Conservation (phyloP, 2,329 filamentous ascomycete species). For the Diaporthe citriasiana region DNA sequence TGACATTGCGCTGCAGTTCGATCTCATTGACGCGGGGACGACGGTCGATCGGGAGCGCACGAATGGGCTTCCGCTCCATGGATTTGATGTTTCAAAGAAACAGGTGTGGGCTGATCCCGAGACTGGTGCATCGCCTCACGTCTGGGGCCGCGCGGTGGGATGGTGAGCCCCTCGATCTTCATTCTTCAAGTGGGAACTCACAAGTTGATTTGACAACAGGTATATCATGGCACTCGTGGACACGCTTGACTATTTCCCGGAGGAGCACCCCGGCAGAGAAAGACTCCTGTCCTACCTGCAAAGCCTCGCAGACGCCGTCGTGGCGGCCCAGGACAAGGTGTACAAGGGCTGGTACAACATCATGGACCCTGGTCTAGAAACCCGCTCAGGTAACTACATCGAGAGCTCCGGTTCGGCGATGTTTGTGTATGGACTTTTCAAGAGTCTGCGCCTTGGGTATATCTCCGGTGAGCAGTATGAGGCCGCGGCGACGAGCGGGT, state of each 20-base stretch:
- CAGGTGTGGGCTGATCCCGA: constrained; percentile 63
- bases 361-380: constrained; percentile 45
- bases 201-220: not conserved
- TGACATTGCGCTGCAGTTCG: constrained; percentile 17
- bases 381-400: constrained; percentile 51
- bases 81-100: constrained; percentile 63
- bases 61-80: constrained; percentile 62
- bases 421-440: constrained; percentile 55
- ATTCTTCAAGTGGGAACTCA: not conserved
- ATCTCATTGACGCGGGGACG: constrained; percentile 18
- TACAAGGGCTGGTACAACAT: constrained; percentile 56
- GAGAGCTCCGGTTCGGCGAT: constrained; percentile 53
- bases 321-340: not conserved
- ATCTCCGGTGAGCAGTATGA: constrained; percentile 13
- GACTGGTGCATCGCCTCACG: constrained; percentile 63
- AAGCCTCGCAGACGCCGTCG: constrained; percentile 13
- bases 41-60: constrained; percentile 54
- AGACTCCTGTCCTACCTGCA: constrained; percentile 13
- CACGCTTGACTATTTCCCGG: constrained; percentile 50
- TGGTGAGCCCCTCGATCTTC: constrained; percentile 24
- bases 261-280: constrained; percentile 18
- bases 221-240: constrained; percentile 50
- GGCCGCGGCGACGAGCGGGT: constrained; percentile 8
- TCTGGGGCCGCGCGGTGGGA: constrained; percentile 65
- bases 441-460: constrained; percentile 53